Conservation (phyloP, 192 early-diverging fungal genomes). For the Gamsiella multidivaricata region DNA sequence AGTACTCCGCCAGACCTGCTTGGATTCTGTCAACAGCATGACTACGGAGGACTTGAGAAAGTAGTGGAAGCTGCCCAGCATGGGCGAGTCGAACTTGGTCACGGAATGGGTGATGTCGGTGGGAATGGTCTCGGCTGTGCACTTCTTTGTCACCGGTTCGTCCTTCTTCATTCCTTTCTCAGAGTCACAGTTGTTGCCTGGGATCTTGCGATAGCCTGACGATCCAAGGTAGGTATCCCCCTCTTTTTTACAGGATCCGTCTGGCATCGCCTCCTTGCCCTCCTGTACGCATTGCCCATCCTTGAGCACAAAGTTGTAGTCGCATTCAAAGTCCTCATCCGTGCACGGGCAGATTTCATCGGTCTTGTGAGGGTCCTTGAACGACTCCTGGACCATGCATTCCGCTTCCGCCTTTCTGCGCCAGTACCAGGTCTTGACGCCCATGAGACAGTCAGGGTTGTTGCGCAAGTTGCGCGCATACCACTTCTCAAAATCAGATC, state of each 20-base stretch:
- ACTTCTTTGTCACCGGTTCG: constrained; percentile 65
- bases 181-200: constrained; percentile 81
- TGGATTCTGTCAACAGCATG: constrained; percentile 68
- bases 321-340: constrained; percentile 92
- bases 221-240: constrained; percentile 77
- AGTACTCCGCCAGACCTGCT: constrained; percentile 73
- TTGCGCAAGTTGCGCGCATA: constrained; percentile 63
- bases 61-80: constrained; percentile 60
- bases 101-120: constrained; percentile 38
- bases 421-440: constrained; percentile 72
- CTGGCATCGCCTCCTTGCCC: constrained; percentile 66
- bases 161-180: constrained; percentile 61
- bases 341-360: constrained; percentile 80
- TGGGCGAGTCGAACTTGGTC: constrained; percentile 40
- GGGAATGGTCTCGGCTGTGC: constrained; percentile 55
- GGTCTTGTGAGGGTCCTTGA: constrained; percentile 66
- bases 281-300: constrained; percentile 69
- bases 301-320: constrained; percentile 79
- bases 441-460: constrained; percentile 86
- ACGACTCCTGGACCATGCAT: constrained; percentile 78
- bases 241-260: constrained; percentile 69
- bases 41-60: constrained; percentile 71
- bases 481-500: constrained; percentile 82
- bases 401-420: constrained; percentile 80
- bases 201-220: constrained; percentile 85